phyloP scores from a whole-genome alignment of 495 filamentous ascomycete species.

The Trichocladium antarcticum region DNA sequence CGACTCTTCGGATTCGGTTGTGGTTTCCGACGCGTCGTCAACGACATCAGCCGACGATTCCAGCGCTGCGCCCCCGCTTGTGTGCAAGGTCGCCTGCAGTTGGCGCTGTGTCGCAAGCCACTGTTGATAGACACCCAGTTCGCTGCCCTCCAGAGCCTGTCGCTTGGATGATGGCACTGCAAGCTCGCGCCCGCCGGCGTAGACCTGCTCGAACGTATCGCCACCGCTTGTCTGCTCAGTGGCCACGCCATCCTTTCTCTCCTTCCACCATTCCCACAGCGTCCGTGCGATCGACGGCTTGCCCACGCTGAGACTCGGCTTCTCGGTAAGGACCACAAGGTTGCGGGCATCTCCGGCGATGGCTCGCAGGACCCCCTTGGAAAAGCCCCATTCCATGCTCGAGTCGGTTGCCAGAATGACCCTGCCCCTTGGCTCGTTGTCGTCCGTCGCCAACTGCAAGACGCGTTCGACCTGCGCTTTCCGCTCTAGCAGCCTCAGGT shows the following conservation, averaged over 20 bases:
- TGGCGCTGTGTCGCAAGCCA: slow-evolving; percentile 75
- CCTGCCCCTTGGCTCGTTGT: slow-evolving; percentile 38
- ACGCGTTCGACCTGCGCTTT: slow-evolving; percentile 61
- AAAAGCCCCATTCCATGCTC: slow-evolving; percentile 91
- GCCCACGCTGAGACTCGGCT: slow-evolving; percentile 30
- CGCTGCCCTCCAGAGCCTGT: slow-evolving; percentile 56
- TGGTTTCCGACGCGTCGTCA: slow-evolving; percentile 71
- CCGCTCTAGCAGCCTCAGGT: slow-evolving; percentile 68
- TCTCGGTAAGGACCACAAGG: slow-evolving; percentile 75
- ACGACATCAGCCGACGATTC: slow-evolving; percentile 65
- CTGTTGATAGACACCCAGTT: slow-evolving; percentile 74
- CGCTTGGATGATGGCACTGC: slow-evolving; percentile 48
- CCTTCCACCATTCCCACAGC: slow-evolving; percentile 66
- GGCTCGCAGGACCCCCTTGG: slow-evolving; percentile 64
- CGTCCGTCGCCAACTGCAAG: slow-evolving; percentile 28
- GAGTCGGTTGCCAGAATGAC: slow-evolving; percentile 88
- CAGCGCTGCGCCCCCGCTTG: slow-evolving; percentile 49
- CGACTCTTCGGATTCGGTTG: slow-evolving; percentile 75
- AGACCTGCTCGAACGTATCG: slow-evolving; percentile 52
- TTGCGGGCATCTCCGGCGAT: slow-evolving; percentile 69
- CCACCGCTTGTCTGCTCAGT: slow-evolving; percentile 46
- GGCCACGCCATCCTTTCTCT: slow-evolving; percentile 51
- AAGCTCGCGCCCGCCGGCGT: slow-evolving; percentile 52
- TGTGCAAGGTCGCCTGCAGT: slow-evolving; percentile 62
- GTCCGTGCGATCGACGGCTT: slow-evolving; percentile 43